phyloP scores from a whole-genome alignment of 108 stramenopile genomes.

The Discostella pseudostelligera region DNA sequence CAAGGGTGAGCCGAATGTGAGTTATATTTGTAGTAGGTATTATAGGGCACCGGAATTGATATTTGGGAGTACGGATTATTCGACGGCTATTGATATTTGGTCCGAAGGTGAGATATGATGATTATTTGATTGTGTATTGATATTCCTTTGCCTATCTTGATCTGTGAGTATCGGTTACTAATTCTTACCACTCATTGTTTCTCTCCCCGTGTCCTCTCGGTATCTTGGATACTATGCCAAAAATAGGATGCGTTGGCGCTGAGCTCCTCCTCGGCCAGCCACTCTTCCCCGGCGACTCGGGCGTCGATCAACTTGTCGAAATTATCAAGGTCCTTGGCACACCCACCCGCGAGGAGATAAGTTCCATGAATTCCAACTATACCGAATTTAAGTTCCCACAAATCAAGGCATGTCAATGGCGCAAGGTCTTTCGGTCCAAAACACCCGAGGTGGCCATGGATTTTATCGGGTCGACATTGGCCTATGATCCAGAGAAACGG shows the following conservation, averaged over 20 bases:
- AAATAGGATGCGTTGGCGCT: slow-evolving; percentile 94
- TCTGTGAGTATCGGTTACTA: not conserved
- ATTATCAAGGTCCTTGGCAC: slow-evolving; percentile 98
- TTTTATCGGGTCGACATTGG: slow-evolving; percentile 86
- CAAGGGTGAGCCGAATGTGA: slow-evolving; percentile 94
- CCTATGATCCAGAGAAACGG: slow-evolving; percentile 89
- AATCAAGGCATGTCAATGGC: slow-evolving; percentile 97
- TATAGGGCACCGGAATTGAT: slow-evolving; percentile 99
- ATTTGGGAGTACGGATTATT: slow-evolving; percentile 98
- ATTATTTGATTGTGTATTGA: not conserved
- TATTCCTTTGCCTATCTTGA: not conserved
- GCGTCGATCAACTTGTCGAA: slow-evolving; percentile 99
- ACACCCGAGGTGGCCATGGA: slow-evolving; percentile 94
- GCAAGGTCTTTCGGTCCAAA: slow-evolving; percentile 90
- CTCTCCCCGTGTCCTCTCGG: too few species aligned
- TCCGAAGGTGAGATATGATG: slow-evolving; percentile 57
- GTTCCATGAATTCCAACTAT: slow-evolving; percentile 96
- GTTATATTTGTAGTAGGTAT: slow-evolving; percentile 97
- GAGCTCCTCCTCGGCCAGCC: slow-evolving; percentile 97
- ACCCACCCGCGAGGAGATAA: slow-evolving; percentile 95
- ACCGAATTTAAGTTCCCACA: slow-evolving; percentile 99
- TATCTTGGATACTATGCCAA: too few species aligned
- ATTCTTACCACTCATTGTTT: not conserved
- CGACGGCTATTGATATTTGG: slow-evolving; percentile 95
- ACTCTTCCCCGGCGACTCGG: slow-evolving; percentile 96